A percentile compares a stretch with the other conserved stretches of the same genome.
Evolutionary conservation across 1,284 basidiomycete species (phyloP).

Genomic region (Irpex lacteus): DNA sequence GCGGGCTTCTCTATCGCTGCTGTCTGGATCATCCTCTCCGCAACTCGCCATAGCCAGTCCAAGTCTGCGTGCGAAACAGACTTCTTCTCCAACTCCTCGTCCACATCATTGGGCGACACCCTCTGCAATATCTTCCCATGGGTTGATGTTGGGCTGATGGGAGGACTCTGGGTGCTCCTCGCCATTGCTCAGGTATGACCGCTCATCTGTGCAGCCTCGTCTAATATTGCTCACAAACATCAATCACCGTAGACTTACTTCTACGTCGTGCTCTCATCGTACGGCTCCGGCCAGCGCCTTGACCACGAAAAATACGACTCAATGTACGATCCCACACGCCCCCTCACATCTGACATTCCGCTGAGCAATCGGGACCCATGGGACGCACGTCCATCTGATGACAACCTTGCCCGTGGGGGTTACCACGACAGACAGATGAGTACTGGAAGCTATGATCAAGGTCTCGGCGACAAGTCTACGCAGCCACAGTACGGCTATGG

Average conservation of each 20-base stretch:
- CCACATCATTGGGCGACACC: constrained; percentile 53
- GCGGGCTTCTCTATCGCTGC: constrained; percentile 74
- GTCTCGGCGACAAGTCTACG: constrained; percentile 48
- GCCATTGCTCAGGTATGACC: constrained; percentile 66
- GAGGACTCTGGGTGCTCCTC: constrained; percentile 77
- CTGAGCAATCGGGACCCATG: constrained; percentile 70
- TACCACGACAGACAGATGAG: constrained; percentile 43
- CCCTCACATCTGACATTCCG: constrained; percentile 63
- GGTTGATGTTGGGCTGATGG: constrained; percentile 92
- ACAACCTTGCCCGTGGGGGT: constrained; percentile 27
- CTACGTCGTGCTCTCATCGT: constrained; percentile 67
- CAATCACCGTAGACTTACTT: constrained; percentile 56
- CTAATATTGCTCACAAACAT: constrained; percentile 1
- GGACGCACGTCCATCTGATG: constrained; percentile 63
- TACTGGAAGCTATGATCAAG: constrained; percentile 51
- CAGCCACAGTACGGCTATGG: constrained; percentile 33
- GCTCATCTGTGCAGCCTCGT: constrained; percentile 6
- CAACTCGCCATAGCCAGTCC: constrained; percentile 68
- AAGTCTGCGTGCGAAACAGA: constrained; percentile 60
- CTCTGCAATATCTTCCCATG: constrained; percentile 87
- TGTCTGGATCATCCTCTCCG: constrained; percentile 79
- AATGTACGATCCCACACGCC: constrained; percentile 64
- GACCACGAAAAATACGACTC: constrained; percentile 83
- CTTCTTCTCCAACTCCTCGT: constrained; percentile 50
- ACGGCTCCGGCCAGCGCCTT: constrained; percentile 68